Base-by-base conservation (phyloP, 1,284 basidiomycete genomes). In the Ustilago shanxiensis region DNA sequence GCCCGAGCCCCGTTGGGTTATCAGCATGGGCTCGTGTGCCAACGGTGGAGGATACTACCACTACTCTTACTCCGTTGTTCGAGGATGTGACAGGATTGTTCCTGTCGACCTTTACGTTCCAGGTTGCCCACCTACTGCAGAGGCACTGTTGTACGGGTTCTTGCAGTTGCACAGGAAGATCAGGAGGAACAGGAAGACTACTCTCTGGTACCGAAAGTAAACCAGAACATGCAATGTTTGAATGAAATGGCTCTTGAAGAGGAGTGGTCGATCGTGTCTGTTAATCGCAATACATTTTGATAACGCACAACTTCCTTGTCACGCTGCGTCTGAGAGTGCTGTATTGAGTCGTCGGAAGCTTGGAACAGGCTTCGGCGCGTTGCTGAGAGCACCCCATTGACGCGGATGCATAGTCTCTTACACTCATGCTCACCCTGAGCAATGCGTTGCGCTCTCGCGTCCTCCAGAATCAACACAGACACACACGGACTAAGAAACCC, bases 11-110 rank as follows among this genome's bases (percentile, higher is more conserved):
- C 81, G 83, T 28, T 99, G 96, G 96, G 97, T 99, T 66, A 94
- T 99, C 85, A 97, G 95, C 29, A 99, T 99, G 97, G 97, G 97
- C 56, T 97, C 95, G 14, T 99, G 97, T 86, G 97, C 97, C 24
- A 99, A 99, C 87, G 96, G 96, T 41, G 95, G 95, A 71, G 96
- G 95, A 11, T 99, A 98, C 89, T 98, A 98, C 78, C 83, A 83
- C 87, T 95, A 98, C 88, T 97, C 95, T 37, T 99, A 99, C 89
- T 95, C 95, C 44, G 97, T 99, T 71, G 97, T 99, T 29, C 92
- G 97, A 72, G 97, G 97, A n/a, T 99, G 97, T 87, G 97, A 99
- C 88, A 92, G 97, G 55, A 95, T 99, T 83, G 95, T 99, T 2
- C 97, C 97, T 8, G 96, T 99, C 52, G 95, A 98, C 87, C 95